phyloP scores from a whole-genome alignment of 306 rosid species.

The Sicyos edulis region DNA sequence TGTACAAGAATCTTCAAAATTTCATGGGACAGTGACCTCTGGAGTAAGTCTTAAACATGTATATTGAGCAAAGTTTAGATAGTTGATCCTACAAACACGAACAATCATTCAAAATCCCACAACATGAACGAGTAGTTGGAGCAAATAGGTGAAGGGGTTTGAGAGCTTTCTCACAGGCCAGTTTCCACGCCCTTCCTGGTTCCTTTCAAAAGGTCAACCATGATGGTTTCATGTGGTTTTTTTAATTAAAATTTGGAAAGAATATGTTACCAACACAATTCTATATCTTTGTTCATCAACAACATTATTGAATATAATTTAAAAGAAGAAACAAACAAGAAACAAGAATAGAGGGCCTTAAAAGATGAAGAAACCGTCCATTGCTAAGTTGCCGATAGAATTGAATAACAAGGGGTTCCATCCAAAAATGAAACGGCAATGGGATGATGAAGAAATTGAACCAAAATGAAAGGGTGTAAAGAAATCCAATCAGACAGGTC shows the following conservation, averaged over 20 bases:
- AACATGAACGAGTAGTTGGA: slow-evolving; percentile 5
- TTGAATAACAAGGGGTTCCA: too few relatives aligned
- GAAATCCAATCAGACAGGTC: not conserved
- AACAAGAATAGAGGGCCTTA: not conserved
- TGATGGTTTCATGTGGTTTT: not conserved
- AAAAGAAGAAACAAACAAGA: not conserved
- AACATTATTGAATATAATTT: not conserved
- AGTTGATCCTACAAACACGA: slow-evolving; percentile 6
- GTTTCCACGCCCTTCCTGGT: too few relatives aligned
- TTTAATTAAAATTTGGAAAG: not conserved
- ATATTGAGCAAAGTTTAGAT: not conserved
- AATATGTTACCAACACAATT: not conserved
- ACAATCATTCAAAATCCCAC: not conserved
- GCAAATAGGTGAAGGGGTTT: not conserved
- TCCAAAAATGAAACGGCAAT: too few relatives aligned
- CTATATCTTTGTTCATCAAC: not conserved
- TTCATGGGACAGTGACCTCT: not conserved
- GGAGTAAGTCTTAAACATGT: not conserved
- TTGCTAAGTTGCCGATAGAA: not conserved
- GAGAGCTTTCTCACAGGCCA: too few relatives aligned
- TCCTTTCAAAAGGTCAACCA: too few relatives aligned
- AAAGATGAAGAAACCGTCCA: not conserved
- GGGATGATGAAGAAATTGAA: not conserved
- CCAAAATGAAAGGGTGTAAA: not conserved
- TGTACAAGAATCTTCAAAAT: not conserved